phyloP scores from a whole-genome alignment of 108 stramenopile species.

The Skeletonema costatum region DNA sequence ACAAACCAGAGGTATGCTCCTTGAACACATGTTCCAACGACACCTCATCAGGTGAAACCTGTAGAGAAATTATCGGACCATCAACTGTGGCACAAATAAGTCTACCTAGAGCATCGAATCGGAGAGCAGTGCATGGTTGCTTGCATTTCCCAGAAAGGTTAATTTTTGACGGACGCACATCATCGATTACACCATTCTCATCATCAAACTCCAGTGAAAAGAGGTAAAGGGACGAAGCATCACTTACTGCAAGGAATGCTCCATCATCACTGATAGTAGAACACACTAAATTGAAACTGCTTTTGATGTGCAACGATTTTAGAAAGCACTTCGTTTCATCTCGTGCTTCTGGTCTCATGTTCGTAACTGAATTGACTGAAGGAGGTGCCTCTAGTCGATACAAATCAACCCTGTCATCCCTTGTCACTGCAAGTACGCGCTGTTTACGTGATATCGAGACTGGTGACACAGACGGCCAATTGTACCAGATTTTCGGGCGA shows the following conservation, averaged over 20 bases:
- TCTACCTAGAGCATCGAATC: constrained; percentile 28
- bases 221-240: constrained; percentile 47
- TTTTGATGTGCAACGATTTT: constrained; percentile 63
- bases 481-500: constrained; percentile 73
- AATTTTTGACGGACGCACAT: constrained; percentile 42
- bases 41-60: constrained; percentile 17
- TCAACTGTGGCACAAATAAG: constrained; percentile 50
- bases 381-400: constrained; percentile 46
- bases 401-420: constrained; percentile 62
- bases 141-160: constrained; percentile 25
- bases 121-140: constrained; percentile 37
- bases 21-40: constrained; percentile 36
- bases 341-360: constrained; percentile 28
- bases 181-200: constrained; percentile 24
- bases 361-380: neutral
- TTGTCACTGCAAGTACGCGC: constrained; percentile 61
- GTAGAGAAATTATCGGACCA: constrained; percentile 47
- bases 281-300: constrained; percentile 57
- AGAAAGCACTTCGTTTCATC: constrained; percentile 60
- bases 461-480: constrained; percentile 72
- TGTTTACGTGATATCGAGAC: constrained; percentile 50
- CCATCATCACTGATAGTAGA: constrained; percentile 62
- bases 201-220: constrained; percentile 52
- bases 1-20: constrained; percentile 21
- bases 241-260: constrained; percentile 54